Conservation (phyloP, 1,139 yeast genomes). For the Pichia sp. region DNA sequence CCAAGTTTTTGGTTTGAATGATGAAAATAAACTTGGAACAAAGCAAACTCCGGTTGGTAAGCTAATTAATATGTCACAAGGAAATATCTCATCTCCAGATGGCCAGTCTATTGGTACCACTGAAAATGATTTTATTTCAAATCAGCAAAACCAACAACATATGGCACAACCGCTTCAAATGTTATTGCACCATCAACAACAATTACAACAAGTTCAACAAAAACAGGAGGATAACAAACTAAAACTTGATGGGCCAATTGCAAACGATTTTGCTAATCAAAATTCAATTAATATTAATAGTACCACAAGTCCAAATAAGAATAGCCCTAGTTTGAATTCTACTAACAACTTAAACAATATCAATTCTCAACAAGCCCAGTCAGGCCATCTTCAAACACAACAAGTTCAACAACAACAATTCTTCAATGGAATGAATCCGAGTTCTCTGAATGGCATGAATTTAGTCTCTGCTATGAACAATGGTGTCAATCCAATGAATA, state of each 20-base stretch:
- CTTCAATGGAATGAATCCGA: background rate
- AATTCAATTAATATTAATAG: background rate
- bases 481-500: slow-evolving; percentile 1
- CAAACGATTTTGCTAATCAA: background rate
- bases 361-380: background rate
- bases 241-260: background rate
- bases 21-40: slow-evolving; percentile 10
- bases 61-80: background rate
- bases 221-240: background rate
- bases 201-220: background rate
- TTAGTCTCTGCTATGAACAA: slow-evolving; percentile 1
- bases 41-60: background rate
- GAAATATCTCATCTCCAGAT: background rate
- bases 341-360: background rate
- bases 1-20: slow-evolving; percentile 31
- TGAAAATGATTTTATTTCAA: slow-evolving; percentile 2
- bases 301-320: background rate
- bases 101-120: background rate
- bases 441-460: slow-evolving; percentile 4
- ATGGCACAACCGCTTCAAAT: background rate
- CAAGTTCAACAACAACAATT: slow-evolving; percentile 2
- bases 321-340: background rate
- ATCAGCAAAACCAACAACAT: slow-evolving; percentile 3
- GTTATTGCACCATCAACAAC: background rate
- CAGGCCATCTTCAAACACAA: background rate